Evolutionary conservation across 1,284 basidiomycete genomes (phyloP), one percentile per base, ranked within the genome.

Genomic region (Ustilago loliicola): DNA sequence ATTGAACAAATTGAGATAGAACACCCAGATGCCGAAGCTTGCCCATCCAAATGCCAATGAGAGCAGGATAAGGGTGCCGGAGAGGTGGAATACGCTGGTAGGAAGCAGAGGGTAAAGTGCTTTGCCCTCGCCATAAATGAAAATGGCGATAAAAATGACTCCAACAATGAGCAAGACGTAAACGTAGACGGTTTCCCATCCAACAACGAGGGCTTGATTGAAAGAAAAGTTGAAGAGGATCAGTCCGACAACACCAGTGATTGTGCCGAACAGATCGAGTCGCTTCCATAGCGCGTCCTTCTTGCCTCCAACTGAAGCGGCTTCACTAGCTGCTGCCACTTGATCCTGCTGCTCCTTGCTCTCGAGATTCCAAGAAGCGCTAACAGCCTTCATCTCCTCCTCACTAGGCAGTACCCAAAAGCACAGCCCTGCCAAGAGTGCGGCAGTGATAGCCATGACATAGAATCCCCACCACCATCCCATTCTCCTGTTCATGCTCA

Each of bases 401-500:
- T 80, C 78, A n/a, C 34, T 61, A 9, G 81, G 81, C 19, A 83
- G 36, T 13, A 80, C 63, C 29, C 60, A 51, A 0, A 62, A 23
- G 15, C 77, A 65, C 10, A 66, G 1, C 3, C 51, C 56, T 7
- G 75, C 74, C 13, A 83, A 50, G 0, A 76, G 15, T 0, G 64
- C 66, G 11, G 61, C 29, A 0, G 62, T 45, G 47, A 83, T 80
- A 10, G 77, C 66, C 47, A 75, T 69, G 29, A 81, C 23, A 58
- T 81, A 83, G 52, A 74, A 83, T 3, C 62, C 75, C 71, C 76
- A 82, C 7, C n/a, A 56, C 81, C 81, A 83, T 8, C 64, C 68
- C 19, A 76, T 23, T 1, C 47, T 30, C 1, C 23, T 30, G 29
- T 73, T 66, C 50, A 66, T 63, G 9, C 61, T 57, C 40, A 80